Evolutionary conservation across 1,284 basidiomycete species (phyloP), one percentile per base, ranked within the genome.

Genomic region (Volvariella volvacea): DNA sequence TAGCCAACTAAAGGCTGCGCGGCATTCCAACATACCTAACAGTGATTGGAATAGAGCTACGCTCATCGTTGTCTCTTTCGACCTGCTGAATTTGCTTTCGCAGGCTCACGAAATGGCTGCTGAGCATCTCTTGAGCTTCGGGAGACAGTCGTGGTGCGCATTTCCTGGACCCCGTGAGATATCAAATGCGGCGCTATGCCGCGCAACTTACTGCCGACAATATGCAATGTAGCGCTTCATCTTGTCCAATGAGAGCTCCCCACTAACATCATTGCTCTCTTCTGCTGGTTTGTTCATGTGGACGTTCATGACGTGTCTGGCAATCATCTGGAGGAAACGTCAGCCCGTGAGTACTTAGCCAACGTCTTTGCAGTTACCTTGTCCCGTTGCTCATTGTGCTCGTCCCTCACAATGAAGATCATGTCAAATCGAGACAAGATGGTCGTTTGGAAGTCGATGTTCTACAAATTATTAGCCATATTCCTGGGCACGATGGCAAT

Each of bases 331-430:
- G 1, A 44, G 47, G 3, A 15, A 36, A 41, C 42, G 22, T 44
- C 33, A 32, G n/a, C 6, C 22, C n/a, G 10, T 20, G 16, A 12
- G 32, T 10, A 28, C 34, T n/a, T 14, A 28, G 33, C 15, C 34
- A 40, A 21, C 31, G 16, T 39, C 28, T 9, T 32, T 22, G 39
- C 39, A 38, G 12, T 19, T 6, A 89, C 91, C 60, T 85, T 81
- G 65, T 99, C 96, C 39, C 96, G 79, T 42, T 76, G 72, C 66
- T 99, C 96, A 61, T 98, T 92, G 64, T 99, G 96, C 59, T 98
- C 94, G 59, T 99, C 96, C 63, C 91, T 94, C 53, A 99, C 89
- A 55, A 99, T 96, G 70, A 99, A 99, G 58, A 99, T 99, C 96
- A 99, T 97, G 61, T 99, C 96, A 66, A 99, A 99, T 50, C 96